These are phyloP conservation scores for Globisporangium parvum DNA, from an alignment of 352 stramenopile genomes.

Conservation along the genomic window DNA sequence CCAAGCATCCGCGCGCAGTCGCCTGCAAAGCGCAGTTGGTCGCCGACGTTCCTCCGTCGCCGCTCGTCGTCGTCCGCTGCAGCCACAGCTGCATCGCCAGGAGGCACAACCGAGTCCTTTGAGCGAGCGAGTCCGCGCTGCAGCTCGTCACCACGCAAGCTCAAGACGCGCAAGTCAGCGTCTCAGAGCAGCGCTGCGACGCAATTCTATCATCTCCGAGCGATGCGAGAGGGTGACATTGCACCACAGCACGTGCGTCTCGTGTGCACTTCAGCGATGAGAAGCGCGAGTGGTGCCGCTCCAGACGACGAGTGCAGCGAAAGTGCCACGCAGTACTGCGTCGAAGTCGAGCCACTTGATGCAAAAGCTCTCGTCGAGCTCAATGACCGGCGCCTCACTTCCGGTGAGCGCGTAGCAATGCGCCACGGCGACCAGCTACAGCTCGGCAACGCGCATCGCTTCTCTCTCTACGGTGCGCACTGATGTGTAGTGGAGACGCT, in stretches of 20 bases:
- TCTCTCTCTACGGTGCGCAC: slow-evolving; percentile 38
- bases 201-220: slow-evolving; percentile 12
- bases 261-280: slow-evolving; percentile 16
- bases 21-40: slow-evolving; percentile 31
- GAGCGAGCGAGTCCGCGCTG: background rate
- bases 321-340: background rate
- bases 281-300: background rate
- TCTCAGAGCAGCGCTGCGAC: background rate
- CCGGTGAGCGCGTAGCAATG: slow-evolving; percentile 16
- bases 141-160: background rate
- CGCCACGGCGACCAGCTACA: slow-evolving; percentile 45
- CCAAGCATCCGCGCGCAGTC: slow-evolving; percentile 1
- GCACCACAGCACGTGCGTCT: slow-evolving; percentile 25
- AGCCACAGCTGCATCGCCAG: slow-evolving; percentile 6
- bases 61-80: slow-evolving; percentile 19
- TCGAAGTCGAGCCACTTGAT: slow-evolving; percentile 32
- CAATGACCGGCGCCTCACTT: slow-evolving; percentile 26
- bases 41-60: slow-evolving; percentile 30
- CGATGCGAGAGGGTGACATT: slow-evolving; percentile 20
- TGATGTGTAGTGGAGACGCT: too few relatives aligned
- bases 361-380: slow-evolving; percentile 27
- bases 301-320: background rate
- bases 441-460: slow-evolving; percentile 31
- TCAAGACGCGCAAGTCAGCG: too few relatives aligned
- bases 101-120: background rate